Conservation (phyloP, 345 rosid species). For the Euphorbia tirucalli region DNA sequence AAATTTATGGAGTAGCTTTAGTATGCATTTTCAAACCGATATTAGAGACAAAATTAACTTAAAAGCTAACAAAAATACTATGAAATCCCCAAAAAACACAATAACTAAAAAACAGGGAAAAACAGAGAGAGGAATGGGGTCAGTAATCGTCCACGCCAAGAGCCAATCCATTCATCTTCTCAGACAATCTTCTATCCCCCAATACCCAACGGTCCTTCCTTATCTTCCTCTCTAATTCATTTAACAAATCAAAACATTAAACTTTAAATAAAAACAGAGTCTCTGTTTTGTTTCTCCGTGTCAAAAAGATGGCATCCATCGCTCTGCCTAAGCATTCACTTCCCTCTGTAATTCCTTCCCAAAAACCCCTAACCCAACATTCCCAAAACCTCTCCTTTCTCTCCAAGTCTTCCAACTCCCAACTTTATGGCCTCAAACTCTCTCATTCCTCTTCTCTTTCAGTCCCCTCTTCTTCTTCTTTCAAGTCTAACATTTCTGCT, state of each 20-base stretch:
- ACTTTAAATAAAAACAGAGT: too few relatives aligned
- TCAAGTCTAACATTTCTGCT: conserved; percentile 51
- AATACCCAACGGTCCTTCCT: conserved; percentile 23
- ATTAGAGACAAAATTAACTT: too few relatives aligned
- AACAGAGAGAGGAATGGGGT: conserved; percentile 24
- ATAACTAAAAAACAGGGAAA: background rate
- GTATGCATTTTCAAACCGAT: too few relatives aligned
- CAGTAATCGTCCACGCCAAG: conserved; percentile 44
- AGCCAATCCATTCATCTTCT: conserved; percentile 16
- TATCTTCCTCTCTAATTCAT: conserved; percentile 26
- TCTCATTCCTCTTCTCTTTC: conserved; percentile 41
- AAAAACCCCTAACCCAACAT: conserved; percentile 29
- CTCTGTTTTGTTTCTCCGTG: too few relatives aligned
- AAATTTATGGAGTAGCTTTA: too few relatives aligned
- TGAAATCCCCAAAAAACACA: too few relatives aligned
- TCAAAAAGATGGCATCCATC: conserved; percentile 47
- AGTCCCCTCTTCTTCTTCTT: conserved; percentile 32
- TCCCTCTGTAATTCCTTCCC: conserved; percentile 32
- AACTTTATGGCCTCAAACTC: conserved; percentile 57
- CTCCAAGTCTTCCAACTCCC: conserved; percentile 59
- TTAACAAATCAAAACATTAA: too few relatives aligned
- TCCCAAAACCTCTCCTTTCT: conserved; percentile 27
- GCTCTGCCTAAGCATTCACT: conserved; percentile 38
- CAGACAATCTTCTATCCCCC: too few relatives aligned
- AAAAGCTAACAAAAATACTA: too few relatives aligned